Percentiles rank a stretch among this genome's conserved stretches.
phyloP scores from a whole-genome alignment of 768 basidiomycete genomes.

The Mrakia frigida region DNA sequence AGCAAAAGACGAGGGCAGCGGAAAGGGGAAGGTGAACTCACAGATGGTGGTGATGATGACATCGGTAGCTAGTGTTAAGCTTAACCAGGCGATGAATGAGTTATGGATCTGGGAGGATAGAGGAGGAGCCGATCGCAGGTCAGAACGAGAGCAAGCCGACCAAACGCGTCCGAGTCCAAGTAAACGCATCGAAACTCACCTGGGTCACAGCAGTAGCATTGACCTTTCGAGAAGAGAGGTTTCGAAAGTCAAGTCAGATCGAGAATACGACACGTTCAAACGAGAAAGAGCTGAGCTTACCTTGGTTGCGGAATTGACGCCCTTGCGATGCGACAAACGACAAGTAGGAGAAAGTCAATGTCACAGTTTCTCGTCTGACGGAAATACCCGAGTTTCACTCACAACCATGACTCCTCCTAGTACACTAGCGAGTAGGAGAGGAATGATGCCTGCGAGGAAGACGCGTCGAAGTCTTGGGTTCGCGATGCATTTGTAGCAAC shows the following conservation, averaged over 20 bases:
- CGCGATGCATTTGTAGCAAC: background rate
- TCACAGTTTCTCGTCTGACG: no score
- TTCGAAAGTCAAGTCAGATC: no score
- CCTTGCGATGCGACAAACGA: background rate
- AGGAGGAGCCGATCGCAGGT: background rate
- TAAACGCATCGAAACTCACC: no score
- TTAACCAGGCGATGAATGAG: background rate
- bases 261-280: no score
- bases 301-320: no score
- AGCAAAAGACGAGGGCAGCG: background rate
- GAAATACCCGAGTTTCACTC: no score
- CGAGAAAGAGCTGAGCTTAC: no score
- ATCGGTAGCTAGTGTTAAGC: background rate
- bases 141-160: no score
- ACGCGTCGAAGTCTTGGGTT: no score
- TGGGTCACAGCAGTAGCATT: no score
- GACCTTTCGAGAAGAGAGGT: no score
- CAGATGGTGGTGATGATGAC: background rate
- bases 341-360: background rate
- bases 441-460: background rate
- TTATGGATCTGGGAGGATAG: background rate
- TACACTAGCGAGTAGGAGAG: background rate
- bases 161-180: no score
- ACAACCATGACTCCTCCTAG: background rate
- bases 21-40: background rate